Conservation (phyloP, 176 grass and related monocot genomes). For the Avena atlantica region DNA sequence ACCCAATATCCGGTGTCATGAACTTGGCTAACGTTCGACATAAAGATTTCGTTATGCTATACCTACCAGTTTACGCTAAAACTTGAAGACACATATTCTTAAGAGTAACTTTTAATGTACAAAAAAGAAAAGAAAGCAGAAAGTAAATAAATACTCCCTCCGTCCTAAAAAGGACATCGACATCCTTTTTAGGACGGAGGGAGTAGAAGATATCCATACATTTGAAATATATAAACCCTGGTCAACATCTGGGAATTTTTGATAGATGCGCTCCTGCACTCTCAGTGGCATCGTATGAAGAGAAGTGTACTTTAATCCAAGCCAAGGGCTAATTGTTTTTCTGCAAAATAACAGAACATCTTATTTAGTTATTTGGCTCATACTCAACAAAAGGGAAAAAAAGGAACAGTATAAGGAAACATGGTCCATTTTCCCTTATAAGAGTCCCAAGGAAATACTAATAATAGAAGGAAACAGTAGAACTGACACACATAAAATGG, state of each 20-base stretch:
- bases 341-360: neutral
- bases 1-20: neutral
- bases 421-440: neutral
- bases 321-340: neutral
- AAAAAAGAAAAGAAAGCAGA: neutral
- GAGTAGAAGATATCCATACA: neutral
- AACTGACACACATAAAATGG: neutral
- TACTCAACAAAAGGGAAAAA: neutral
- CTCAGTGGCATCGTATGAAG: neutral
- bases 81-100: neutral
- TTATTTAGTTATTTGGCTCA: neutral
- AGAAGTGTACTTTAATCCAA: conserved; percentile 6
- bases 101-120: neutral
- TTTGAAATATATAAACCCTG: conserved; percentile 24
- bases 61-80: neutral
- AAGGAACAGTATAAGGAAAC: neutral
- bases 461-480: neutral
- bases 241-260: neutral
- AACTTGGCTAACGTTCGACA: neutral
- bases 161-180: no score
- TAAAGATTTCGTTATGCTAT: neutral
- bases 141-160: neutral
- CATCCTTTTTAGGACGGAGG: no score
- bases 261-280: neutral
- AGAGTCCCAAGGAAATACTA: neutral